These are phyloP conservation scores for Calocybe gambosa DNA, from an alignment of 1,284 basidiomycete species.

Conservation along the genomic window DNA sequence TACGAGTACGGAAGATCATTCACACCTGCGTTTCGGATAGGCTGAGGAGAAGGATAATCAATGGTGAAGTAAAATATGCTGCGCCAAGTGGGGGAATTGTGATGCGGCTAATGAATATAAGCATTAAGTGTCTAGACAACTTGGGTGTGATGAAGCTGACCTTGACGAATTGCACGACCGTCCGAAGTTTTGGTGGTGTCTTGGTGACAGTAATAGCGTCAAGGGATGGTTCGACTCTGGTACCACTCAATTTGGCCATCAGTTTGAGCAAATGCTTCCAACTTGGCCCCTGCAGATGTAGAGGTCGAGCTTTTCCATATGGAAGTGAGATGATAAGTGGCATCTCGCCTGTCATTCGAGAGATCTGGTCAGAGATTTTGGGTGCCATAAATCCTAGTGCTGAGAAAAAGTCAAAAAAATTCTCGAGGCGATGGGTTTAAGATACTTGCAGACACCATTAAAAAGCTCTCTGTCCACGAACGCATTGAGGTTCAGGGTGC, in stretches of 20 bases:
- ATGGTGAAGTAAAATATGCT: constrained; percentile 70
- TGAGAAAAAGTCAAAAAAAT: constrained; percentile 14
- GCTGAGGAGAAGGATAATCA: constrained; percentile 50
- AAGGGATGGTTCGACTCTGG: constrained; percentile 62
- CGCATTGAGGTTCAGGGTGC: constrained; percentile 39
- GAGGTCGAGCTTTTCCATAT: constrained; percentile 56
- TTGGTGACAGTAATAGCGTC: constrained; percentile 57
- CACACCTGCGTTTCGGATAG: constrained; percentile 49
- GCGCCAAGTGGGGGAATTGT: constrained; percentile 56
- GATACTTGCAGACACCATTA: constrained; percentile 55
- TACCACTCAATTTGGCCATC: constrained; percentile 63
- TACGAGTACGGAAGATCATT: constrained; percentile 67
- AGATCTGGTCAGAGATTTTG: constrained; percentile 39
- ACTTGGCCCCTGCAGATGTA: constrained; percentile 65
- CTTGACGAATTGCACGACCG: constrained; percentile 71
- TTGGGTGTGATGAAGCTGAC: constrained; percentile 30
- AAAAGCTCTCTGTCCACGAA: constrained; percentile 60
- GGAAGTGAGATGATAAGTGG: constrained; percentile 68
- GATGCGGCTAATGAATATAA: constrained; percentile 43
- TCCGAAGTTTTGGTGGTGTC: constrained; percentile 54
- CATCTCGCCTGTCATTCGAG: constrained; percentile 46
- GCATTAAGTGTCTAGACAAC: neutral
- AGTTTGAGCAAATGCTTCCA: constrained; percentile 69
- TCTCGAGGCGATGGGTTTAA: neutral
- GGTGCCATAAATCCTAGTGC: constrained; percentile 64